Evolutionary conservation across 345 rosid genomes (phyloP), one percentile per base, ranked within the genome.

Genomic region (Heritiera littoralis): DNA sequence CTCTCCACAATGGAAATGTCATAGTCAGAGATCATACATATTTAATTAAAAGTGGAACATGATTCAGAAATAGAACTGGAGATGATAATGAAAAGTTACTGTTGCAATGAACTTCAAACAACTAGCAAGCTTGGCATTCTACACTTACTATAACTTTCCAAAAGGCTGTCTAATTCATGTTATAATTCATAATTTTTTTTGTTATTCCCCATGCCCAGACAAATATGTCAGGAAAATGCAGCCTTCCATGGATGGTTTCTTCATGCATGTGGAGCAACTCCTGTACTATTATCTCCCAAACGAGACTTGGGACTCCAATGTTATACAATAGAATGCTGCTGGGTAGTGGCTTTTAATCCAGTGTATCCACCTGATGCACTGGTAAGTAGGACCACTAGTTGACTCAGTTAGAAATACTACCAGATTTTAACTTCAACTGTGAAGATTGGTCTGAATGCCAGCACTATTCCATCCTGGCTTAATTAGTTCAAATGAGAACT

Each of bases 311-410:
- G n/a, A n/a, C 23, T 17, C 46, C 60, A 17, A 54, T 8, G 9
- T 28, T 30, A 30, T 40, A 13, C 66, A 74, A 18, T 35, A 56
- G 38, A 51, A 41, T n/a, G 46, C 45, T 10, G 66, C 64, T 6
- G 46, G 77, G 9, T 9, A 40, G 4, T 59, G 78, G 55, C 68
- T 23, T 38, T 56, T 41, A 74, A 20, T 74, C 66, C 78, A 75
- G 43, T 38, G 7, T 28, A 59, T 58, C 54, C 66, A 75, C 54
- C 35, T 59, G 14, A 20, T 59, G 67, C 55, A 43, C 9, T 2
- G 1, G n/a, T 20, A 30, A 61, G 9, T 23, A 28, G 23, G 78
- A 48, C 2, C 55, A 75, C 41, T 23, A 20, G 70, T 75, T 75
- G 54, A 58, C 70, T 61, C 5, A 0, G 18, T 46, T 61, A 61